A percentile compares a stretch with the other conserved stretches of the same genome.
These are phyloP conservation scores for Pontederia paniculata DNA, from an alignment of 176 grass and related monocot species.

Conservation along the genomic window DNA sequence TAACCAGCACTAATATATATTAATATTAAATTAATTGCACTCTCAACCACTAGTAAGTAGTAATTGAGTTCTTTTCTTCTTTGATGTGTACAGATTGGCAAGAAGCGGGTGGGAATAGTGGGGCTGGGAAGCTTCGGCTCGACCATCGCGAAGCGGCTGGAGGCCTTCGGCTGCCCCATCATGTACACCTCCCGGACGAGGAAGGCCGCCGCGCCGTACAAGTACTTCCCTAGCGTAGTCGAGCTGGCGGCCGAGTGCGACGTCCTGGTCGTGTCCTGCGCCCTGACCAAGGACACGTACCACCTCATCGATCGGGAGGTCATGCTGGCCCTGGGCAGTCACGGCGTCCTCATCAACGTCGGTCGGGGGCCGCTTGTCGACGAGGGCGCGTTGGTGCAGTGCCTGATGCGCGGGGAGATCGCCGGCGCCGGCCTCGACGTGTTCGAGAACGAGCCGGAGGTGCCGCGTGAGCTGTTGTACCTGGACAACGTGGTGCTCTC, in stretches of 20 bases:
- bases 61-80: not conserved
- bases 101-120: not conserved
- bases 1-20: not conserved
- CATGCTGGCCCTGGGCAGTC: not conserved
- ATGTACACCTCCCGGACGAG: not conserved
- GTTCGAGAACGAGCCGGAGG: not conserved
- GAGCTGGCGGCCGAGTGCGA: not conserved
- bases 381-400: not conserved
- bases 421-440: not conserved
- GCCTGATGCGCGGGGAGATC: not conserved
- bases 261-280: not conserved
- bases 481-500: constrained; percentile 1
- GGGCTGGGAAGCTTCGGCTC: not conserved
- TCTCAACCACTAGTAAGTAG: not conserved
- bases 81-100: not conserved
- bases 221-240: not conserved
- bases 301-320: not conserved
- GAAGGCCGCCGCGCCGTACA: not conserved
- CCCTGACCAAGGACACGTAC: not conserved
- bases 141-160: not conserved
- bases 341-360: not conserved
- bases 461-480: not conserved
- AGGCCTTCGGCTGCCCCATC: constrained; percentile 2
- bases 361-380: not conserved
- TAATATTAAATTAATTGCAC: not conserved